These are phyloP conservation scores for Durusdinium trenchii DNA, from an alignment of 73 alveolate genomes.

Conservation along the genomic window DNA sequence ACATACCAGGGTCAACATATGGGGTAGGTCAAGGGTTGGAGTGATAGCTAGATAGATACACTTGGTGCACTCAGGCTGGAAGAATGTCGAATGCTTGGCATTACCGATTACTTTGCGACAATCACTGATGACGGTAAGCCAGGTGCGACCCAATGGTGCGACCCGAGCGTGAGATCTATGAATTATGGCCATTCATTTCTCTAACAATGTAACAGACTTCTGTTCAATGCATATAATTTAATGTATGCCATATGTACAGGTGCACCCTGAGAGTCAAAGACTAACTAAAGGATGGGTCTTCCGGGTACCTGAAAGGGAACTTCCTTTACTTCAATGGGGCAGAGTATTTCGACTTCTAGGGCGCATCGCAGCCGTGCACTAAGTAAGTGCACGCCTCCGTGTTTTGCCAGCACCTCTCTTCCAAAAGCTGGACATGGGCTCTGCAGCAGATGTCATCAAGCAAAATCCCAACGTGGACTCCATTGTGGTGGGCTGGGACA, in stretches of 20 bases:
- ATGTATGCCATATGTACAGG: too few species aligned
- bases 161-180: too few species aligned
- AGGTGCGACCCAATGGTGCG: not conserved
- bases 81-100: conserved; percentile 86
- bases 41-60: too few species aligned
- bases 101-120: conserved; percentile 76
- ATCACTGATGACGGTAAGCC: conserved; percentile 79
- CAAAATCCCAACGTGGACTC: conserved; percentile 69
- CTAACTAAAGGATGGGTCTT: too few species aligned
- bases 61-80: conserved; percentile 35
- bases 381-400: not conserved
- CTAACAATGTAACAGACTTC: too few species aligned
- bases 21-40: too few species aligned
- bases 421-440: conserved; percentile 70
- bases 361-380: not conserved
- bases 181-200: too few species aligned
- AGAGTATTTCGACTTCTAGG: not conserved
- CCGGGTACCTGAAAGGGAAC: not conserved
- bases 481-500: conserved; percentile 91
- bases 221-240: too few species aligned
- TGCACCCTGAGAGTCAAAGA: too few species aligned
- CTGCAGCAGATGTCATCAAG: conserved; percentile 77
- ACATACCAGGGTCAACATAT: too few species aligned
- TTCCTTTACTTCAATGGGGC: too few species aligned
- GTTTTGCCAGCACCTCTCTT: conserved; percentile 30